Evolutionary conservation across 257 asterid species (phyloP).

Genomic region (Solanum virginianum): DNA sequence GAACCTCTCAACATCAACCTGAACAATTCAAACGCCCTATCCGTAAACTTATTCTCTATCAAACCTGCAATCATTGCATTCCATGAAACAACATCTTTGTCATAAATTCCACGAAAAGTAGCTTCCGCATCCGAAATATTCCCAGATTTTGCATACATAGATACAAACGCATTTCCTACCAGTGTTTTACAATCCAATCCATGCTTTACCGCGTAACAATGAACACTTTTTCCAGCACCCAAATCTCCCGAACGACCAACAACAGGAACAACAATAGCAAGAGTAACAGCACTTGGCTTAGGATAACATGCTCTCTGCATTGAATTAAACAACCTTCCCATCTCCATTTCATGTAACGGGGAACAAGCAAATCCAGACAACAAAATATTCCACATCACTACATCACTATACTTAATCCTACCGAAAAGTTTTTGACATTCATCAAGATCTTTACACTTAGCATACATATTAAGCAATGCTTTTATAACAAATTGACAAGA

Average conservation of each 20-base stretch:
- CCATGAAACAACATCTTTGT: slow-evolving; percentile 73
- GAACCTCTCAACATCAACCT: slow-evolving; percentile 36
- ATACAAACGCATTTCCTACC: slow-evolving; percentile 69
- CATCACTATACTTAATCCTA: slow-evolving; percentile 30
- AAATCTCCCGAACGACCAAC: slow-evolving; percentile 29
- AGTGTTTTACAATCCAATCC: slow-evolving; percentile 58
- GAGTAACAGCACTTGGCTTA: slow-evolving; percentile 44
- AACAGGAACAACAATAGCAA: slow-evolving; percentile 69
- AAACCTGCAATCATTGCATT: slow-evolving; percentile 75
- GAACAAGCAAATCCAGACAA: slow-evolving; percentile 60
- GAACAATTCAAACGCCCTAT: slow-evolving; percentile 39
- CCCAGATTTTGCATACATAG: slow-evolving; percentile 75
- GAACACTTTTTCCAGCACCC: slow-evolving; percentile 42
- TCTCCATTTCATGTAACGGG: slow-evolving; percentile 34
- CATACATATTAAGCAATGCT: slow-evolving; percentile 76
- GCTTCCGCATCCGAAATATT: slow-evolving; percentile 38
- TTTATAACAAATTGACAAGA: slow-evolving; percentile 44
- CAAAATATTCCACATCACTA: slow-evolving; percentile 66
- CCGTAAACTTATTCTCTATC: slow-evolving; percentile 40
- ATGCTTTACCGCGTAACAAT: slow-evolving; percentile 41
- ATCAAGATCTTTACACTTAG: slow-evolving; percentile 52
- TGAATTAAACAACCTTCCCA: slow-evolving; percentile 27
- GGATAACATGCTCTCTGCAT: slow-evolving; percentile 24
- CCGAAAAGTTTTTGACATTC: slow-evolving; percentile 45
- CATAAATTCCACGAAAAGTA: slow-evolving; percentile 40